Percentiles rank a stretch among this genome's conserved stretches.
phyloP scores from a whole-genome alignment of 108 stramenopile genomes.

The Cyclotella baltica region DNA sequence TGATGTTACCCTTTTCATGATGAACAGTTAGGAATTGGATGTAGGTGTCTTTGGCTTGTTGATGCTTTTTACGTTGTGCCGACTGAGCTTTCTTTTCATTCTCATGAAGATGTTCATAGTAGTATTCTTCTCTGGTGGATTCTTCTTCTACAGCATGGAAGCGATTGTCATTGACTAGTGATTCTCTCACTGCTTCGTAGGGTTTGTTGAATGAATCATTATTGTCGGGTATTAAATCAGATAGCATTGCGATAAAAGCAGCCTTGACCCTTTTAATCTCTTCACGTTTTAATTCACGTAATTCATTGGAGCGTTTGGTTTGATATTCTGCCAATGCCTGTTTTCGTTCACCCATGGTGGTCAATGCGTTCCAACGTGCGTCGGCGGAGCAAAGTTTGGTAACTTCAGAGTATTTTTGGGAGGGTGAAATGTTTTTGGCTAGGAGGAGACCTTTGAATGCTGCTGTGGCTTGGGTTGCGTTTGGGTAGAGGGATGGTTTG shows the following conservation, averaged over 20 bases:
- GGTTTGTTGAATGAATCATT: constrained; percentile 52
- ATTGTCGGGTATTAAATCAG: constrained; percentile 35
- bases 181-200: constrained; percentile 58
- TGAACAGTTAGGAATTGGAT: constrained; percentile 63
- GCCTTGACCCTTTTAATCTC: constrained; percentile 79
- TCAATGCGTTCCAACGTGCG: constrained; percentile 72
- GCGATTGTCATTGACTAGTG: constrained; percentile 79
- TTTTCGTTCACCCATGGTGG: constrained; percentile 76
- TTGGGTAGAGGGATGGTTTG: constrained; percentile 50
- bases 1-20: constrained; percentile 73
- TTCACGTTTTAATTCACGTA: constrained; percentile 70
- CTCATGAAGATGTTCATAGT: constrained; percentile 84
- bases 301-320: constrained; percentile 87
- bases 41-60: constrained; percentile 69
- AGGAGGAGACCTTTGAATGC: constrained; percentile 86
- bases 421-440: constrained; percentile 74
- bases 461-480: constrained; percentile 77
- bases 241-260: constrained; percentile 69
- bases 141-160: constrained; percentile 85
- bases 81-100: constrained; percentile 79
- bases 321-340: constrained; percentile 90
- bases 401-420: constrained; percentile 81
- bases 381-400: constrained; percentile 69
- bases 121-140: constrained; percentile 66
- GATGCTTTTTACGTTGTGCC: constrained; percentile 67